Percentiles rank a stretch among this genome's conserved stretches.
Conservation (phyloP, 2,329 filamentous ascomycete genomes). For the Sporothrix pseudoabietina region DNA sequence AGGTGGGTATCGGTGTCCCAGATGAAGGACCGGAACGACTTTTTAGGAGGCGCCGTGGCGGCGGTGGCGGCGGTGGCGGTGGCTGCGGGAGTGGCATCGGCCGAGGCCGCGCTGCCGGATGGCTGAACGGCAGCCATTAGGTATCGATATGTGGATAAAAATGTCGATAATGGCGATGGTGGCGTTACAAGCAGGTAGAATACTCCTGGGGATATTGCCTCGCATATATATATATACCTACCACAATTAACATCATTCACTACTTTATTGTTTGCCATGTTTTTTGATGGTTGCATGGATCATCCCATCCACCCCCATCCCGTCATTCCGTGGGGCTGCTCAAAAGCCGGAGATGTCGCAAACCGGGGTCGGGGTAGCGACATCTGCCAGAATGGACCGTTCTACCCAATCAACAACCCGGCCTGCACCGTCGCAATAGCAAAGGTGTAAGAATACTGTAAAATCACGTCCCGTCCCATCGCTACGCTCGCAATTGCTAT, state of each 20-base stretch:
- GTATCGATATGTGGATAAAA: not conserved
- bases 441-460: slow-evolving; percentile 13
- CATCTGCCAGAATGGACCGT: not conserved
- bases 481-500: slow-evolving; percentile 6
- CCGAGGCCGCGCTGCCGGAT: not conserved
- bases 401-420: slow-evolving; percentile 18
- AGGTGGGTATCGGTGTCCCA: slow-evolving; percentile 24
- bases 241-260: not conserved
- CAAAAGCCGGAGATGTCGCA: slow-evolving; percentile 21
- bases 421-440: not conserved
- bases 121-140: not conserved
- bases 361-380: slow-evolving; percentile 23
- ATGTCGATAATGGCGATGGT: not conserved
- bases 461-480: slow-evolving; percentile 9
- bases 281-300: not conserved
- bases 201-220: not conserved
- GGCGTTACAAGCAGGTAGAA: too few species aligned
- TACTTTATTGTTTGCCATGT: not conserved
- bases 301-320: not conserved
- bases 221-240: not conserved
- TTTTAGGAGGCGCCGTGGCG: not conserved
- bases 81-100: not conserved
- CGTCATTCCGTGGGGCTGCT: not conserved
- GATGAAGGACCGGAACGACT: slow-evolving; percentile 17
- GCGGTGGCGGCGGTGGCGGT: not conserved